These are phyloP conservation scores for Williopsis jadinii DNA, from an alignment of 1,139 yeast species.

Conservation along the genomic window DNA sequence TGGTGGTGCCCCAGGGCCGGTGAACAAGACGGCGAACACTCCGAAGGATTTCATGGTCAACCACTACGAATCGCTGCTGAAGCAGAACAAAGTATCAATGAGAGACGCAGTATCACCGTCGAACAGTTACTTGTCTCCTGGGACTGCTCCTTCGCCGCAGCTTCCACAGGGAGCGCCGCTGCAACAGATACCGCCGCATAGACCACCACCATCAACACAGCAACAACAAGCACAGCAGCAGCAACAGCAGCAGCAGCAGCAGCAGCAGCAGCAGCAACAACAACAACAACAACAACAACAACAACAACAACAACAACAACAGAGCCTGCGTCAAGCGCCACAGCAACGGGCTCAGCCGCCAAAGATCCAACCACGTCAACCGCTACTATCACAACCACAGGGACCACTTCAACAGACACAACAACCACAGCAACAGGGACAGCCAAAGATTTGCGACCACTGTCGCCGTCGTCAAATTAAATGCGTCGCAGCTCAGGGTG, in stretches of 20 bases:
- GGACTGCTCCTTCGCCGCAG: constrained; percentile 4
- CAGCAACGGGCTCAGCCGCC: not conserved
- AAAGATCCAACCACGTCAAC: not conserved
- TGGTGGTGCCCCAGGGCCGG: not conserved
- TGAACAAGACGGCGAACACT: constrained; percentile 1
- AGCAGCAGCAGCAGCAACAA: not conserved
- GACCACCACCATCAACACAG: constrained; percentile 2
- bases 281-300: not conserved
- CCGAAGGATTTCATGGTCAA: constrained; percentile 7
- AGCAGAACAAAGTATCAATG: constrained; percentile 18
- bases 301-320: not conserved
- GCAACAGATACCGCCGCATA: not conserved
- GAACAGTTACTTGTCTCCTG: constrained; percentile 10
- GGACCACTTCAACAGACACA: constrained; percentile 2
- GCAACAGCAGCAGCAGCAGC: constrained; percentile 1
- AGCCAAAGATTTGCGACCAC: constrained; percentile 51
- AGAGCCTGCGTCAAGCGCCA: not conserved
- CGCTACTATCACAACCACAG: not conserved
- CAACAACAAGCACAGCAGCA: constrained; percentile 1
- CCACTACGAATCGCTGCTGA: constrained; percentile 19
- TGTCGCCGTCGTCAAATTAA: constrained; percentile 60
- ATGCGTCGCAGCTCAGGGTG: constrained; percentile 54
- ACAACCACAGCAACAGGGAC: constrained; percentile 1
- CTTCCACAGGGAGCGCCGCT: not conserved
- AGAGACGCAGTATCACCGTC: constrained; percentile 16